A percentile compares a stretch with the other conserved stretches of the same genome.
These are phyloP conservation scores for Gremmenia infestans DNA, from an alignment of 2,329 filamentous ascomycete species.

Conservation along the genomic window DNA sequence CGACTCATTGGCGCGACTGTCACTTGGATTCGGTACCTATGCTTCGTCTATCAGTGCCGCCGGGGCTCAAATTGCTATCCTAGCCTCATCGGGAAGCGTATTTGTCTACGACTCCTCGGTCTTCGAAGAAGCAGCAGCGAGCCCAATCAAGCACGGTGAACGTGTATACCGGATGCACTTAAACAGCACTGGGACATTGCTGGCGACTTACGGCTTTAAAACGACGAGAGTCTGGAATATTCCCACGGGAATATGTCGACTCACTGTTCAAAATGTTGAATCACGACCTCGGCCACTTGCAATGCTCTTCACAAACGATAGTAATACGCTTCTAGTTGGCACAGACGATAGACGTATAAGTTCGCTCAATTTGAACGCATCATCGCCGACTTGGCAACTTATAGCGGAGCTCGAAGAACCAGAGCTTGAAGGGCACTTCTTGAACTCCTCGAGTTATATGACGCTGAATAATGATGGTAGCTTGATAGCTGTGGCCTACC, in stretches of 20 bases:
- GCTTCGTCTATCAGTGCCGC: background rate
- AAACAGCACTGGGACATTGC: constrained; percentile 16
- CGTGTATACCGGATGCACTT: constrained; percentile 17
- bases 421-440: constrained; percentile 22
- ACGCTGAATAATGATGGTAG: constrained; percentile 28
- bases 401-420: constrained; percentile 21
- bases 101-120: constrained; percentile 21
- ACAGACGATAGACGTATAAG: constrained; percentile 23
- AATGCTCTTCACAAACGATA: constrained; percentile 19
- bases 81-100: constrained; percentile 2
- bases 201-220: constrained; percentile 29
- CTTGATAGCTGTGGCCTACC: constrained; percentile 29
- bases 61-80: background rate
- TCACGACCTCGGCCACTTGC: constrained; percentile 24
- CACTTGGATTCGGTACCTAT: background rate
- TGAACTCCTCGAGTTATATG: constrained; percentile 26
- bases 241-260: constrained; percentile 22
- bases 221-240: constrained; percentile 29
- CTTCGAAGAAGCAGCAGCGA: constrained; percentile 16
- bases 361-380: constrained; percentile 14
- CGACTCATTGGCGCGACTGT: background rate
- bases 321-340: constrained; percentile 23
- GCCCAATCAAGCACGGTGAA: background rate
- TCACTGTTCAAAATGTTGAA: constrained; percentile 19
- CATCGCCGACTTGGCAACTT: constrained; percentile 17